Evolutionary conservation across 1,284 basidiomycete species (phyloP).

Genomic region (Rhizopogon hawkerae): DNA sequence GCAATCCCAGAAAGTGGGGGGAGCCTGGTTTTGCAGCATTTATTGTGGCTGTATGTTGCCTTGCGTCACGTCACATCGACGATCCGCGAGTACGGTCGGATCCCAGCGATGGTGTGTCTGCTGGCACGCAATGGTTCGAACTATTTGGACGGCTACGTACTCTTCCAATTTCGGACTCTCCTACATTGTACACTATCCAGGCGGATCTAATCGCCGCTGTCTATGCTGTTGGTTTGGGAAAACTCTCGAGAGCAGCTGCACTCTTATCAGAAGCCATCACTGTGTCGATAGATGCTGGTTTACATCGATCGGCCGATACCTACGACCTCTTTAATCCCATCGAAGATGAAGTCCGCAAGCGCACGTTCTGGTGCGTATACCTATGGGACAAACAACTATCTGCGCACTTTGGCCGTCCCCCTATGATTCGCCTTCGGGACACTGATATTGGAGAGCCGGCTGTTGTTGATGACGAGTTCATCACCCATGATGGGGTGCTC

Average conservation of each 20-base stretch:
- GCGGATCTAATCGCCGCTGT: constrained; percentile 80
- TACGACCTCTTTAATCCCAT: constrained; percentile 84
- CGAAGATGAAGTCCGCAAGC: constrained; percentile 81
- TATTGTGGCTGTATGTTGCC: constrained; percentile 81
- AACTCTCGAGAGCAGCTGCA: constrained; percentile 78
- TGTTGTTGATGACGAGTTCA: constrained; percentile 81
- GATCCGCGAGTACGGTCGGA: constrained; percentile 79
- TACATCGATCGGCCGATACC: constrained; percentile 80
- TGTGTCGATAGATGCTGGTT: constrained; percentile 75
- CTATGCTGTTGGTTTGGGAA: constrained; percentile 80
- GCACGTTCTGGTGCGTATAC: constrained; percentile 92
- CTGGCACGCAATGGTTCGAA: constrained; percentile 87
- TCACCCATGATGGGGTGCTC: constrained; percentile 63
- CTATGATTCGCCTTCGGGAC: constrained; percentile 75
- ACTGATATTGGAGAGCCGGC: constrained; percentile 81
- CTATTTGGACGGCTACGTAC: constrained; percentile 77
- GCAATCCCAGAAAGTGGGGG: constrained; percentile 85
- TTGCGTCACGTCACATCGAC: constrained; percentile 84
- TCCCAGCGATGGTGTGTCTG: constrained; percentile 70
- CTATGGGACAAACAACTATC: constrained; percentile 85
- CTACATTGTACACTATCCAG: constrained; percentile 84
- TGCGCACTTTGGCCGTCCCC: constrained; percentile 80
- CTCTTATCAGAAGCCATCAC: constrained; percentile 79
- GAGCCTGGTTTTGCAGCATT: constrained; percentile 88
- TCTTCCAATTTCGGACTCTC: constrained; percentile 77